These are phyloP conservation scores for Carex pumila DNA, from an alignment of 176 grass and related monocot genomes.

Conservation along the genomic window DNA sequence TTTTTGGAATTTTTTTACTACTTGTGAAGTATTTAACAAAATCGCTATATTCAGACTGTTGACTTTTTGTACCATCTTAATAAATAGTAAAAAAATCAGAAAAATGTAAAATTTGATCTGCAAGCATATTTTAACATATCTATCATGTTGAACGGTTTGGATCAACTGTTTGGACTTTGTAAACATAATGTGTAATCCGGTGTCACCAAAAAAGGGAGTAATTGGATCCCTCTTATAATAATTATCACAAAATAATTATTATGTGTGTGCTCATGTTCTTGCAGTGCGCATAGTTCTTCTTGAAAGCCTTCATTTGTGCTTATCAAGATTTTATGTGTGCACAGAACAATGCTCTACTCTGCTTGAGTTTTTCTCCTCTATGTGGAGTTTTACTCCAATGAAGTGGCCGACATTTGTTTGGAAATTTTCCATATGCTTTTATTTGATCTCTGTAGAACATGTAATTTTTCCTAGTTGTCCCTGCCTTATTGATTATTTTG, in stretches of 20 bases:
- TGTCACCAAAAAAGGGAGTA: no score
- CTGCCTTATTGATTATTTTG: background rate
- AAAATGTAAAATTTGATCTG: no score
- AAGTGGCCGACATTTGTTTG: conserved; percentile 18
- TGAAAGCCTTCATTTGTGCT: background rate
- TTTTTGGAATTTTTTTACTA: no score
- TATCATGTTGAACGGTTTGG: no score
- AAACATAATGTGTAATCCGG: no score
- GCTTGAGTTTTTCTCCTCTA: conserved; percentile 27
- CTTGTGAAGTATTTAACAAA: no score
- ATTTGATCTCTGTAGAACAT: background rate
- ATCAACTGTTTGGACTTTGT: no score
- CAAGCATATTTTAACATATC: no score
- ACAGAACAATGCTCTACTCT: conserved; percentile 24
- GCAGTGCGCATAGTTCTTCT: conserved; percentile 33
- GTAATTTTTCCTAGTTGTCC: background rate
- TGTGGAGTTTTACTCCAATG: conserved; percentile 39
- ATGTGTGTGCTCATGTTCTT: background rate
- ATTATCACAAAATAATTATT: background rate
- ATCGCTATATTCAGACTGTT: no score
- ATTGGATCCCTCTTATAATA: background rate
- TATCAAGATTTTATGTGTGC: conserved; percentile 44
- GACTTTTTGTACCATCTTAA: no score
- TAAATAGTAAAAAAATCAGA: no score
- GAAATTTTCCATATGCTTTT: background rate